Evolutionary conservation across 257 asterid genomes (phyloP).

Genomic region (Cruciata laevipes): DNA sequence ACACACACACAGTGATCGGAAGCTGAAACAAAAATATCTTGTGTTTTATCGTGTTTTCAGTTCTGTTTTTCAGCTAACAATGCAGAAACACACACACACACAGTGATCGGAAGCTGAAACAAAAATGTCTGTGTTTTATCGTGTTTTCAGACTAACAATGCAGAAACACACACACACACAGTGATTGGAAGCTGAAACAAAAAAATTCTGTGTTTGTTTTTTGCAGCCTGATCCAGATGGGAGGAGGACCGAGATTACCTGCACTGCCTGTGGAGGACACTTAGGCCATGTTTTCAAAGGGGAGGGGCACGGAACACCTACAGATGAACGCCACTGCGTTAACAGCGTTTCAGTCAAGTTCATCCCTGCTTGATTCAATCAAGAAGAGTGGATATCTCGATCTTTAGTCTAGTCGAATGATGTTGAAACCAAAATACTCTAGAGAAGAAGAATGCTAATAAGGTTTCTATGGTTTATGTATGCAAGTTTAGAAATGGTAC

Average conservation of each 20-base stretch:
- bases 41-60: background rate
- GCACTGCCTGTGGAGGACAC: slow-evolving; percentile 71
- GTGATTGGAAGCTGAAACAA: background rate
- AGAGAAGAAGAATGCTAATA: background rate
- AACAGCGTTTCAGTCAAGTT: slow-evolving; percentile 73
- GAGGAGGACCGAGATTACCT: slow-evolving; percentile 77
- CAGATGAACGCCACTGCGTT: slow-evolving; percentile 74
- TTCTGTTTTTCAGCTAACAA: background rate
- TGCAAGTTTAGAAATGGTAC: background rate
- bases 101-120: too few relatives aligned
- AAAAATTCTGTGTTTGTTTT: slow-evolving; percentile 1
- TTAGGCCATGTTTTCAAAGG: slow-evolving; percentile 80
- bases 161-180: background rate
- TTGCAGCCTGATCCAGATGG: slow-evolving; percentile 79
- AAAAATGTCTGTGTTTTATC: too few relatives aligned
- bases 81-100: background rate
- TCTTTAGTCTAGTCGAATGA: background rate
- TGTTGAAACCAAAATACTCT: background rate
- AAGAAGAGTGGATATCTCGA: background rate
- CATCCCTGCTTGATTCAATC: slow-evolving; percentile 14
- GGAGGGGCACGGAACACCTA: slow-evolving; percentile 54
- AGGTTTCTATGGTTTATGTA: background rate
- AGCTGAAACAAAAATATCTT: background rate
- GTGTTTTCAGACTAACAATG: background rate
- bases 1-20: background rate